phyloP scores from a whole-genome alignment of 495 filamentous ascomycete species.

The Hypomontagnella monticulosa region DNA sequence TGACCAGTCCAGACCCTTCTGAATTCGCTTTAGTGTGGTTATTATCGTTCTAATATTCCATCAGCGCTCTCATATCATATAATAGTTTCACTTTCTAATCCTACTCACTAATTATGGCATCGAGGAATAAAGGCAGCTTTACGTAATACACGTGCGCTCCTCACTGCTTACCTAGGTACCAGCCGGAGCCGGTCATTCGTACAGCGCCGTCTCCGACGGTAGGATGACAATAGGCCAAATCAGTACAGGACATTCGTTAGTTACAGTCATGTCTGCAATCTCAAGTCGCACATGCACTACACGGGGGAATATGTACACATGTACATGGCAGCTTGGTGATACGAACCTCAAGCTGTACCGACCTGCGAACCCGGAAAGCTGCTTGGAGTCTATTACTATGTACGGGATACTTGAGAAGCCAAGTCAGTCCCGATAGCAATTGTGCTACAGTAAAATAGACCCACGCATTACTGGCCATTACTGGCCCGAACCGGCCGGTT shows the following conservation, averaged over 20 bases:
- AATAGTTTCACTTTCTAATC: conserved; percentile 1
- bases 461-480: conserved; percentile 30
- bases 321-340: neutral
- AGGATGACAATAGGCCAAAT: neutral
- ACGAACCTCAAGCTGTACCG: neutral
- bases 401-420: neutral
- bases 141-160: too few relatives aligned
- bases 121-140: too few relatives aligned
- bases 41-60: conserved; percentile 13
- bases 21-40: conserved; percentile 19
- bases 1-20: conserved; percentile 11
- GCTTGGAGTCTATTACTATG: conserved; percentile 27
- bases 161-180: neutral
- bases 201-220: conserved; percentile 17
- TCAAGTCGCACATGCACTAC: conserved; percentile 13
- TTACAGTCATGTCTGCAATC: neutral
- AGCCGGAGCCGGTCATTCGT: neutral
- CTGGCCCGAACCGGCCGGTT: conserved; percentile 25
- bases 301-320: conserved; percentile 1
- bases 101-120: conserved; percentile 5
- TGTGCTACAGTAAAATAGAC: conserved; percentile 33
- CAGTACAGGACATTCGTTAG: neutral
- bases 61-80: too few relatives aligned
- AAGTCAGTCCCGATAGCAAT: conserved; percentile 23
- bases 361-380: too few relatives aligned